A percentile compares a stretch with the other conserved stretches of the same genome.
Evolutionary conservation across 2,329 filamentous ascomycete genomes (phyloP).

Genomic region (Paecilomyces variotii): DNA sequence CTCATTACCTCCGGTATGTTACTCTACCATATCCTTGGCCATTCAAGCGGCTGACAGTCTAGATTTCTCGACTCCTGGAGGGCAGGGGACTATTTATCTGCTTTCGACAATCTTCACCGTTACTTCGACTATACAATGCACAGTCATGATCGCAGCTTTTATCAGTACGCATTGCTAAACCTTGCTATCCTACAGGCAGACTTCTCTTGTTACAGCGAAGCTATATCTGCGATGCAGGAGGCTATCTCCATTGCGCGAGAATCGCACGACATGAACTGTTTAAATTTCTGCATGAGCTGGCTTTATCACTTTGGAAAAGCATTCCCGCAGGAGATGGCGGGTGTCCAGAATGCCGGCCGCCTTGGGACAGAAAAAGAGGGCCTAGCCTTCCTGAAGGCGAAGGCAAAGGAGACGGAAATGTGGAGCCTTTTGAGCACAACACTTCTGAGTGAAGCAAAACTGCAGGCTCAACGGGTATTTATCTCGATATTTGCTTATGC

Average conservation of each 20-base stretch:
- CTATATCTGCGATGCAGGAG: conserved; percentile 89
- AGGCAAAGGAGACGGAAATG: conserved; percentile 79
- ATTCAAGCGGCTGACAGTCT: conserved; percentile 2
- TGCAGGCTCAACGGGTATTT: conserved; percentile 65
- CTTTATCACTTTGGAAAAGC: conserved; percentile 87
- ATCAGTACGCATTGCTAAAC: conserved; percentile 92
- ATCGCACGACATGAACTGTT: conserved; percentile 81
- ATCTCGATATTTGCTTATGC: not conserved
- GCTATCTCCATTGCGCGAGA: conserved; percentile 91
- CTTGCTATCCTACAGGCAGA: conserved; percentile 89
- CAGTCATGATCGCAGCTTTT: conserved; percentile 71
- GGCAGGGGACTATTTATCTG: conserved; percentile 78
- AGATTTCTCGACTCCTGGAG: conserved; percentile 90
- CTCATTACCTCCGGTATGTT: conserved; percentile 63
- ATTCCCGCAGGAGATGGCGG: conserved; percentile 65
- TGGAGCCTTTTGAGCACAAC: conserved; percentile 78
- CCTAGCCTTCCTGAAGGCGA: conserved; percentile 72
- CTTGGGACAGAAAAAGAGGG: conserved; percentile 73
- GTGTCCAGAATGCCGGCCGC: conserved; percentile 63
- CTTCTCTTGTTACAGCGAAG: conserved; percentile 85
- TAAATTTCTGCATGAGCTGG: conserved; percentile 96
- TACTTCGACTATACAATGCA: conserved; percentile 98
- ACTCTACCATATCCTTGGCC: not conserved
- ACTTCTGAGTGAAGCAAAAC: conserved; percentile 75
- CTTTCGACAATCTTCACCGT: conserved; percentile 83